Conservation (phyloP, 768 basidiomycete species). For the Russula brevipes region DNA sequence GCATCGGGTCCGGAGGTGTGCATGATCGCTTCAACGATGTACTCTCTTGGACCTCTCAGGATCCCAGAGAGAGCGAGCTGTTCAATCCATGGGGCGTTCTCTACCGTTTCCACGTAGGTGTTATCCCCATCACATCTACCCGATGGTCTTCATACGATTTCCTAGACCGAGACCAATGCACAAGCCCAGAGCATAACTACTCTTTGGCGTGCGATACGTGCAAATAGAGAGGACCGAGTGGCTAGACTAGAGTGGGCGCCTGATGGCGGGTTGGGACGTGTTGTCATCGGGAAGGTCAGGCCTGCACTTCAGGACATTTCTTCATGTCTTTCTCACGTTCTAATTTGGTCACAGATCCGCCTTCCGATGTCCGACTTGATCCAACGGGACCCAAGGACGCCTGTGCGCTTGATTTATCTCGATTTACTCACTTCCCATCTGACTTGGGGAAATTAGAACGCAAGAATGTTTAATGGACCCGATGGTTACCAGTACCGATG, state of each 20-base stretch:
- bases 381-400: slow-evolving; percentile 56
- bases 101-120: slow-evolving; percentile 70
- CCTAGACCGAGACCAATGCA: slow-evolving; percentile 56
- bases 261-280: slow-evolving; percentile 77
- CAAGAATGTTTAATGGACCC: slow-evolving; percentile 69
- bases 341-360: slow-evolving; percentile 47
- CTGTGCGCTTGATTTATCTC: slow-evolving; percentile 40
- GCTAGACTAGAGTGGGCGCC: slow-evolving; percentile 85
- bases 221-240: slow-evolving; percentile 82
- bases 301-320: no score
- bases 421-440: slow-evolving; percentile 18
- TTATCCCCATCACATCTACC: slow-evolving; percentile 23
- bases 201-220: slow-evolving; percentile 72
- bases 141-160: slow-evolving; percentile 28
- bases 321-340: slow-evolving; percentile 16
- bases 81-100: slow-evolving; percentile 78
- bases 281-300: slow-evolving; percentile 76
- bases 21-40: slow-evolving; percentile 40
- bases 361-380: slow-evolving; percentile 81
- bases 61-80: slow-evolving; percentile 75
- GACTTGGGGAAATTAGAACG: slow-evolving; percentile 27
- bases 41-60: slow-evolving; percentile 83
- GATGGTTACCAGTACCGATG: slow-evolving; percentile 78
- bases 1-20: no score
- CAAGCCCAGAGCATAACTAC: slow-evolving; percentile 71